Base-by-base conservation (phyloP, 2,329 filamentous ascomycete species). In the Aspergillus carbonarius region DNA sequence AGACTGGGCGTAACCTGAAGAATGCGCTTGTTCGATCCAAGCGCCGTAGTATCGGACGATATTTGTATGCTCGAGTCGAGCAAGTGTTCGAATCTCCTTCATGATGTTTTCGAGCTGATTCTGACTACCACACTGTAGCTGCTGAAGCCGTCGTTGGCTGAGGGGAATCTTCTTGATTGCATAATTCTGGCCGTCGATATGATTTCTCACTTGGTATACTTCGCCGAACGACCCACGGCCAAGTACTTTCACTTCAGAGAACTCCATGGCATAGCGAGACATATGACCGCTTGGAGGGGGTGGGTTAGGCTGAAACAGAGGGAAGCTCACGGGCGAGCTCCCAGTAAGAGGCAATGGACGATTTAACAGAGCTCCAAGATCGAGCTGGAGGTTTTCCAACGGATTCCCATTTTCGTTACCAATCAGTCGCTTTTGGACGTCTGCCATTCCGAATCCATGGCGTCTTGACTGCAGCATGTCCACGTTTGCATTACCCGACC, bases 131-230 rank as follows among this genome's bases (percentile, higher is more conserved):
- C 80, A 74, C 48, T 81, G 77, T n/a, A 86, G 78, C 61, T 78
- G 79, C 35, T 79, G 78, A 9, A 86, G 74, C 23, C 82, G 77
- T 46, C 78, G 75, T 39, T 80, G 74, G 50, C 81, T 83, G 6
- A 89, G 74, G 0, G 82, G 79, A 7, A 90, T 86, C 60, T 87
- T 85, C 68, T 90, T 90, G 50, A 90, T 79, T 0, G 87, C 87
- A 66, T 89, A 90, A 37, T 82, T 75, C 46, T 82, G 80, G 6
- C 82, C 81, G 67, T 90, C 87, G 5, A 89, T 80, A 52, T 82
- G 80, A 62, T 89, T 84, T 49, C 76, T 80, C 10, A 82, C 86
- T 62, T 83, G 83, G 67, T 82, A 89, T 1, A 89, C 87, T 37
- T 81, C 81, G 1, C 86, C 86, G 66, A 87, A 89, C 0, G 86